Percentiles rank a stretch among this genome's conserved stretches.
phyloP scores from a whole-genome alignment of 495 filamentous ascomycete genomes.

The Daldinia concentrica region DNA sequence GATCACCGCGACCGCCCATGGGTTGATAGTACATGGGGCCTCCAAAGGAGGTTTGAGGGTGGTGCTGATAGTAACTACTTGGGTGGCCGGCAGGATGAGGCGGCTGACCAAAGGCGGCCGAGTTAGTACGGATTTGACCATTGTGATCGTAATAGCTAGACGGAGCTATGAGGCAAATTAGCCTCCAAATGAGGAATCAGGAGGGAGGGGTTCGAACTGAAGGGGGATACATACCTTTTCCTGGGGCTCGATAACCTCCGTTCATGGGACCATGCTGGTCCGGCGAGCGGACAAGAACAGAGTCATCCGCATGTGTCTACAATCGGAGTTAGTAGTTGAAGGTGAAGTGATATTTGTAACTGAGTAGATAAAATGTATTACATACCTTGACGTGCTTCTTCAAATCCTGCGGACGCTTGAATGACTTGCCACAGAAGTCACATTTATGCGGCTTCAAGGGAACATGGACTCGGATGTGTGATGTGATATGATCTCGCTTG shows the following conservation, averaged over 20 bases:
- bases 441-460: constrained; percentile 98
- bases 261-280: constrained; percentile 73
- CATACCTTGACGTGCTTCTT: constrained; percentile 96
- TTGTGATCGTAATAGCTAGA: constrained; percentile 67
- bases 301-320: constrained; percentile 96
- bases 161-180: constrained; percentile 61
- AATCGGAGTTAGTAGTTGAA: constrained; percentile 10
- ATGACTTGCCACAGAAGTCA: constrained; percentile 97
- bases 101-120: constrained; percentile 61
- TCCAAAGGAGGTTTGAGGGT: constrained; percentile 64
- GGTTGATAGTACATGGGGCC: constrained; percentile 72
- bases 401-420: constrained; percentile 98
- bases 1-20: constrained; percentile 60
- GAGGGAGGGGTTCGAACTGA: constrained; percentile 30
- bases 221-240: constrained; percentile 62
- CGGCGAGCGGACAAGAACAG: constrained; percentile 79
- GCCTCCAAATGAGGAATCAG: constrained; percentile 48
- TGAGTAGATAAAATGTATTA: not conserved
- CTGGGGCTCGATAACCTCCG: constrained; percentile 61
- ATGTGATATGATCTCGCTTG: constrained; percentile 99
- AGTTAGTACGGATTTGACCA: constrained; percentile 65
- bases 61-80: constrained; percentile 68
- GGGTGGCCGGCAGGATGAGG: constrained; percentile 56
- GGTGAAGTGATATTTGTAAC: not conserved
- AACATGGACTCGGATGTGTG: constrained; percentile 97